Conservation (phyloP, 306 rosid genomes). For the peach (Prunus persica) region Prunus_persica_NCBIv2 NC_034014.1:28025001-28025500, state of each 20-base stretch:
- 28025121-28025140: neutral
- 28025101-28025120: neutral
- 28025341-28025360: constrained; percentile 48
- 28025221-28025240: constrained; percentile 30
- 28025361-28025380: constrained; percentile 51
- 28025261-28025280: constrained; percentile 46
- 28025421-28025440: constrained; percentile 89
- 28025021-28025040: constrained; percentile 47
- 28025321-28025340: constrained; percentile 60
- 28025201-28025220: constrained; percentile 44
- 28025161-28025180: constrained; percentile 40
- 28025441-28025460: constrained; percentile 65
- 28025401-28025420: constrained; percentile 83
- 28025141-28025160: constrained; percentile 81
- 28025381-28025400: constrained; percentile 42
- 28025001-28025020: constrained; percentile 8
- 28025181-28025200: constrained; percentile 38
- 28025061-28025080: constrained; percentile 15
- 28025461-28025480: neutral
- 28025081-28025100: neutral
- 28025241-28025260: constrained; percentile 47
- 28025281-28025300: constrained; percentile 29
- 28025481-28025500: neutral
- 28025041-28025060: neutral
- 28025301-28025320: constrained; percentile 76